phyloP scores from a whole-genome alignment of 306 rosid genomes.

The Comarum palustre region DNA sequence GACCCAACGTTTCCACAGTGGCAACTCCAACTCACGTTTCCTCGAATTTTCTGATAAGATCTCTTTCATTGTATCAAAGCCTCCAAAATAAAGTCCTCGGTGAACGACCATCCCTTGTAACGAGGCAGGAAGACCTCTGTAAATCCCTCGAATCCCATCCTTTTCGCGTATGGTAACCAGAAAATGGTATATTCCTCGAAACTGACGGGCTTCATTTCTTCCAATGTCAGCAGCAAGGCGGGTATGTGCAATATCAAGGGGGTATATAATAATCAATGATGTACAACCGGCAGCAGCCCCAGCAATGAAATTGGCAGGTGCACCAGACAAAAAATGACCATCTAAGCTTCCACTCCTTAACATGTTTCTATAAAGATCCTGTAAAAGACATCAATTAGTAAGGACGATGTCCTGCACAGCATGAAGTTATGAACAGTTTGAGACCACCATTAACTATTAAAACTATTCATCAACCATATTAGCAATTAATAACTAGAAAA shows the following conservation, averaged over 20 bases:
- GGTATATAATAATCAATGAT: constrained; percentile 72
- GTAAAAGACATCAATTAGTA: constrained; percentile 21
- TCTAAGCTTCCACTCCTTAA: constrained; percentile 51
- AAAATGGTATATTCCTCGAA: constrained; percentile 87
- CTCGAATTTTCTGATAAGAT: constrained; percentile 42
- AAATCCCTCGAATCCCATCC: constrained; percentile 71
- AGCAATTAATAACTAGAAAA: neutral
- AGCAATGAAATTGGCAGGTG: constrained; percentile 73
- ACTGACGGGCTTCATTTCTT: constrained; percentile 60
- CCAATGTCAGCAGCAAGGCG: constrained; percentile 97
- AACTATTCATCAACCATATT: neutral
- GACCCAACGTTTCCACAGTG: constrained; percentile 78
- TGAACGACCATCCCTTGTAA: constrained; percentile 87
- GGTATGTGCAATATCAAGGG: constrained; percentile 91
- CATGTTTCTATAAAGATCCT: constrained; percentile 85
- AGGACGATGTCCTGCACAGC: neutral
- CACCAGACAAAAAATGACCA: constrained; percentile 55
- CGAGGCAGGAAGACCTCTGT: constrained; percentile 94
- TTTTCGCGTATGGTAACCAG: constrained; percentile 52
- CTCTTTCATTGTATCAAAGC: constrained; percentile 88
- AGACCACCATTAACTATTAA: neutral
- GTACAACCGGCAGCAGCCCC: constrained; percentile 96
- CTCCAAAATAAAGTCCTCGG: constrained; percentile 91
- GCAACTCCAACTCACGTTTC: constrained; percentile 49
- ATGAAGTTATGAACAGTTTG: neutral